A percentile compares a stretch with the other conserved stretches of the same genome.
Evolutionary conservation across 108 stramenopile species (phyloP).

Genomic region (Cyclotella atomus): DNA sequence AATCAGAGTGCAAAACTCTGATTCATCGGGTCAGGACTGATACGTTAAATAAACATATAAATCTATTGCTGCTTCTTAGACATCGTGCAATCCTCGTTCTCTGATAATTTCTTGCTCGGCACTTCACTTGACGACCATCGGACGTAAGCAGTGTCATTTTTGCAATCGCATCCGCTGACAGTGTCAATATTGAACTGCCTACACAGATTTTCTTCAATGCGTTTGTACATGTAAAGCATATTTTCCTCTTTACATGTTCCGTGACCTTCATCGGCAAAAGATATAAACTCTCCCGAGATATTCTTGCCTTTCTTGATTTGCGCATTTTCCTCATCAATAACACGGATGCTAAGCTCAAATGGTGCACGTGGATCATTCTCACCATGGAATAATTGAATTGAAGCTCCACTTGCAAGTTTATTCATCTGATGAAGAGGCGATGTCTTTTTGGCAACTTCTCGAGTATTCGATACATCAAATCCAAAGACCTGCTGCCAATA

Average conservation of each 20-base stretch:
- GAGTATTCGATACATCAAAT: conserved; percentile 9
- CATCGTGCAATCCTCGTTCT: not conserved
- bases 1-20: too few relatives aligned
- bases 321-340: conserved; percentile 7
- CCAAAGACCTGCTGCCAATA: conserved; percentile 17
- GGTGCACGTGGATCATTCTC: conserved; percentile 27
- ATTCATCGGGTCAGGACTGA: too few relatives aligned
- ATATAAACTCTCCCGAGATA: conserved; percentile 26
- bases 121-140: not conserved
- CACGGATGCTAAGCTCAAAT: conserved; percentile 11
- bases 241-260: conserved; percentile 28
- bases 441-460: conserved; percentile 15
- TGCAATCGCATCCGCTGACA: not conserved
- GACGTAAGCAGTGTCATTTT: conserved; percentile 17
- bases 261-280: conserved; percentile 29
- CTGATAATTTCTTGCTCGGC: not conserved
- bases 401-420: conserved; percentile 1
- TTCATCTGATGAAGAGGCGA: conserved; percentile 23
- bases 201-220: conserved; percentile 18
- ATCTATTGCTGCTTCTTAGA: not conserved
- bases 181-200: conserved; percentile 1
- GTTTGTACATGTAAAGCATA: conserved; percentile 12
- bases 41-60: too few relatives aligned
- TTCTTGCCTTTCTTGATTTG: not conserved
- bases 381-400: conserved; percentile 21